A percentile compares a stretch with the other conserved stretches of the same genome.
These are phyloP conservation scores for Tetrahymena elliotti DNA, from an alignment of 73 alveolate species.

Conservation along the genomic window DNA sequence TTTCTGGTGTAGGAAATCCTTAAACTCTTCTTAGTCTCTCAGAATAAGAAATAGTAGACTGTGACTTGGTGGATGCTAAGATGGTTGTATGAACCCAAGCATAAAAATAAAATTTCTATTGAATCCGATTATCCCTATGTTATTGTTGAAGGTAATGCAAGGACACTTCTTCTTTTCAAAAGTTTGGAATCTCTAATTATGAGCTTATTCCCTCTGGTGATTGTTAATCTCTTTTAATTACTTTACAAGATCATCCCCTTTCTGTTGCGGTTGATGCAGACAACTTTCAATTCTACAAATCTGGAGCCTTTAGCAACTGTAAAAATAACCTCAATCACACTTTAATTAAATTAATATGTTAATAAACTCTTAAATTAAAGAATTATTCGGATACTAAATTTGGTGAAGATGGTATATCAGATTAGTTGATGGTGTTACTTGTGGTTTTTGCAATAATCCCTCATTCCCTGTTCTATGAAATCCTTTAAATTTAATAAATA, in stretches of 20 bases:
- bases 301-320: constrained; percentile 44
- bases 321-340: constrained; percentile 32
- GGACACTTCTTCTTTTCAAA: not conserved
- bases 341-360: constrained; percentile 49
- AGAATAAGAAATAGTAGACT: constrained; percentile 54
- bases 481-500: not conserved
- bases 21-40: constrained; percentile 32
- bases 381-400: constrained; percentile 56
- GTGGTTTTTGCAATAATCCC: constrained; percentile 14
- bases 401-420: constrained; percentile 58
- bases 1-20: not conserved
- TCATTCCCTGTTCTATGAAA: not conserved
- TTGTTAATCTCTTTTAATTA: not conserved
- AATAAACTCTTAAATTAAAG: constrained; percentile 35
- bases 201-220: not conserved
- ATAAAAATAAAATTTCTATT: not conserved
- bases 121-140: constrained; percentile 43
- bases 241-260: constrained; percentile 24
- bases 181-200: not conserved
- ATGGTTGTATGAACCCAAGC: constrained; percentile 36
- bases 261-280: constrained; percentile 64
- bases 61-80: constrained; percentile 51
- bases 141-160: constrained; percentile 2
- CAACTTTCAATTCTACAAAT: constrained; percentile 44
- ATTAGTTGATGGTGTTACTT: constrained; percentile 24